Conservation (phyloP, 495 filamentous ascomycete species). For the Cladorrhinum samala region DNA sequence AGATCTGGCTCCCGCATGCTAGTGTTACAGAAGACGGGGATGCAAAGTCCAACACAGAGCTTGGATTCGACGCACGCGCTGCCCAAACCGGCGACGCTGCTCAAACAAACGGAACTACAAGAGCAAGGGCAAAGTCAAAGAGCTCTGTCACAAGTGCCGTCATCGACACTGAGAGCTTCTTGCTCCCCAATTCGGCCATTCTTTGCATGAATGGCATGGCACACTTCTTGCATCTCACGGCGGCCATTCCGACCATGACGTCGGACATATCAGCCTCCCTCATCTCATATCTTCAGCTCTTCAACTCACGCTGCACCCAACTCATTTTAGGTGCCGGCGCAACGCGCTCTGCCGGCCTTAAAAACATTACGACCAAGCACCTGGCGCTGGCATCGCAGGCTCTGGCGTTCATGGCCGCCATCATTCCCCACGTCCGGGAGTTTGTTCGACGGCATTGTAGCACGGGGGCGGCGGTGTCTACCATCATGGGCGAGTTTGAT, state of each 20-base stretch:
- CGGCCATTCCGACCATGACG: conserved; percentile 81
- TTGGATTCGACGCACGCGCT: neutral
- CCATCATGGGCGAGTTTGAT: conserved; percentile 81
- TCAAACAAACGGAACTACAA: conserved; percentile 49
- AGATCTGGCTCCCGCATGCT: conserved; percentile 59
- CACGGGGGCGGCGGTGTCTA: conserved; percentile 38
- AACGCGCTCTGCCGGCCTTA: conserved; percentile 81
- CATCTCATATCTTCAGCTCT: conserved; percentile 66
- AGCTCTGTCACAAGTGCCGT: conserved; percentile 56
- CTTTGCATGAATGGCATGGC: conserved; percentile 74
- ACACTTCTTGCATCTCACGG: conserved; percentile 72
- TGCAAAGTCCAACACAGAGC: conserved; percentile 1
- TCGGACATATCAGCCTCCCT: conserved; percentile 67
- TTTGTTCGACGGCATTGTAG: conserved; percentile 76
- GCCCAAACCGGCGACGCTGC: conserved; percentile 11
- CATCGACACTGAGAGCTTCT: conserved; percentile 78
- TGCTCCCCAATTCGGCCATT: conserved; percentile 76
- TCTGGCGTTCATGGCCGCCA: conserved; percentile 74
- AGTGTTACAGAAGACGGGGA: conserved; percentile 24
- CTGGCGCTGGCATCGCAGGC: conserved; percentile 89
- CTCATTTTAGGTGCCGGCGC: conserved; percentile 93
- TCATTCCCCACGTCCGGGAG: conserved; percentile 88
- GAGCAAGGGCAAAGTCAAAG: conserved; percentile 39
- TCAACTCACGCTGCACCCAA: conserved; percentile 90
- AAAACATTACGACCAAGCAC: conserved; percentile 95